Base-by-base conservation (phyloP, 768 basidiomycete genomes). In the Tephrocybe sp. region DNA sequence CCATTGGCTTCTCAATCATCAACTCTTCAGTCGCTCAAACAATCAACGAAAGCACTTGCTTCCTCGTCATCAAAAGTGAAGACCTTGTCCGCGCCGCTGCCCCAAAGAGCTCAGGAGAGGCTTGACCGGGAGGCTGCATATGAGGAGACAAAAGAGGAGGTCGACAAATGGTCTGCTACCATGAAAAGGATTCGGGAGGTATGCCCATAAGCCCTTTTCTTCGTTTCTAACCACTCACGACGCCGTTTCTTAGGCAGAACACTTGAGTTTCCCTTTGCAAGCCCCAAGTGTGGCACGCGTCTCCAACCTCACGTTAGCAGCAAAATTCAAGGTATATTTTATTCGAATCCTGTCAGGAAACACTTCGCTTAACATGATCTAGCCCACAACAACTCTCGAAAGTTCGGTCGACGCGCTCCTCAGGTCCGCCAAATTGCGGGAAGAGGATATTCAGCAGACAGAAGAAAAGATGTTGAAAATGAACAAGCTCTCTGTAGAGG, bases 71-170 rank as follows among this genome's bases (percentile, higher is more conserved):
- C 75, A 1, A 74, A 75, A 39, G 79, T 67, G 28, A 86, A 86
- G 60, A 74, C 87, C 0, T 75, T 96, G 5, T 70, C 91, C 4
- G 92, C 91, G 0, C 96, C 96, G 0, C 72, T 99, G 0, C 92
- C 92, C 8, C 84, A 86, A 18, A 80, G 93, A 26, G 81, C 86
- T 0, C 91, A 97, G 64, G 94, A 97, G 53, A 86, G 89, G 36
- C 71, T 98, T 1, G 92, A 97, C 57, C 85, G 96, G 41, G 86
- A 93, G 63, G 96, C 94, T 7, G 96, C 96, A 0, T 97, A 96
- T 63, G 93, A 94, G 60, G 80, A 89, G 67, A 98, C 95, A 4
- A 92, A 91, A 63, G 79, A 82, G 54, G 95, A 98, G 65, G 87
- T 96, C 2, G 83, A 89, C 55, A 97, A 96, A 72, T 98, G 96